Conservation (phyloP, 345 rosid species). For the Lumnitzera littorea region DNA sequence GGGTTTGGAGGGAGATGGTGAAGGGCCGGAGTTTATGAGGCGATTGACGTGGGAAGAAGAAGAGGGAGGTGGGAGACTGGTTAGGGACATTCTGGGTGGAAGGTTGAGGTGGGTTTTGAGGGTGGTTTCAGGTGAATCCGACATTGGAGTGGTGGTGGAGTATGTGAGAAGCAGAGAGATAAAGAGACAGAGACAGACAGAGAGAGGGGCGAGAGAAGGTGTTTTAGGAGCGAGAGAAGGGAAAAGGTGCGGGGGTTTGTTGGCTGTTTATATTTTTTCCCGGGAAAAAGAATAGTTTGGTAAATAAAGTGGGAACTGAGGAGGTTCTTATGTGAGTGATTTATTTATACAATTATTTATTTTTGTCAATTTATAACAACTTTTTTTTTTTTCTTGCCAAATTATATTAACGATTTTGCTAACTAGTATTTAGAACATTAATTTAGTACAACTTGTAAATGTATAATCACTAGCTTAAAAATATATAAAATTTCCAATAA, state of each 20-base stretch:
- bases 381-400: too few species aligned
- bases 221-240: neutral
- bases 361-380: too few species aligned
- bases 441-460: too few species aligned
- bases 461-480: too few species aligned
- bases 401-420: too few species aligned
- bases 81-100: constrained; percentile 46
- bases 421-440: too few species aligned
- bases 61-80: constrained; percentile 23
- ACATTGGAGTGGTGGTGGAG: too few species aligned
- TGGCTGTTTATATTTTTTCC: constrained; percentile 1
- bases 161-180: neutral
- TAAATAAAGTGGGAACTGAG: neutral
- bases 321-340: neutral
- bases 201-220: neutral
- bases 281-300: neutral
- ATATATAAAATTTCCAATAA: too few species aligned
- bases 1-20: constrained; percentile 62
- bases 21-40: constrained; percentile 58
- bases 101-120: constrained; percentile 34
- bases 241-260: neutral
- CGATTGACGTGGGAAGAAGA: constrained; percentile 54
- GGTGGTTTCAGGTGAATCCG: too few species aligned
- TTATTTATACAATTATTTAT: too few species aligned
- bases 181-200: neutral